Base-by-base conservation (phyloP, 2,329 filamentous ascomycete species). In the Trichoderma lentiforme region DNA sequence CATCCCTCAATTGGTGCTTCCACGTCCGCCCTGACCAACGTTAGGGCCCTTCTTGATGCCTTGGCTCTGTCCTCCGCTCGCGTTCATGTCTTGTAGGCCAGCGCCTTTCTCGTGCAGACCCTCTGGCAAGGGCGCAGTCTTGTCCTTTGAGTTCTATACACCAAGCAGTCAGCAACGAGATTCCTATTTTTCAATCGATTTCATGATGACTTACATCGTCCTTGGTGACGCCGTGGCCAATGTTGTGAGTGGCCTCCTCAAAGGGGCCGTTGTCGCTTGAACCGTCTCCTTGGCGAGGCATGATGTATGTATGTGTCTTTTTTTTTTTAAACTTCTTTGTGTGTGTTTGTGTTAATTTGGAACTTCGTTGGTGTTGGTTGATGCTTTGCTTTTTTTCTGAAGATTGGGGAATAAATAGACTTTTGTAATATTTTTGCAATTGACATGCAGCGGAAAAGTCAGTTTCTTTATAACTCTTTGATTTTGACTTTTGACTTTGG, bases 221-320 rank as follows among this genome's bases (percentile, higher is more conserved):
- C 11, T 78, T 70, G 14, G 82, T 84, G 11, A 79, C 79, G 47
- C 86, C 85, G 78, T 87, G 85, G 71, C 80, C 77, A 64, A 86
- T 83, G 79, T 83, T 74, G 74, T 85, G 79, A 71, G 77, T 78
- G 11, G 78, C 76, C 70, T 83, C 82, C 24, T 60, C 53, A 72
- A 82, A 78, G 70, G 81, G 81, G 72, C 83, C 83, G 78, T 87
- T 86, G 79, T 87, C 80, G 71, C 82, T 81, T 74, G 81, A 81
- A 68, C 84, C 84, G 76, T 84, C 83, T 84, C 85, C 85, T 73
- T 84, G 79, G 77, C 84, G 83, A 83, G 85, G 85, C 86, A 87
- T 87, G 72, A 71, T 84, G 21, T 32, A 5, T 34, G 12, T 5
- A 30, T 15, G 30, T 32, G 30, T 8, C 4, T 28, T 3, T 4